Conservation (phyloP, 2,329 filamentous ascomycete species). For the Fusarium brevicatenulatum region DNA sequence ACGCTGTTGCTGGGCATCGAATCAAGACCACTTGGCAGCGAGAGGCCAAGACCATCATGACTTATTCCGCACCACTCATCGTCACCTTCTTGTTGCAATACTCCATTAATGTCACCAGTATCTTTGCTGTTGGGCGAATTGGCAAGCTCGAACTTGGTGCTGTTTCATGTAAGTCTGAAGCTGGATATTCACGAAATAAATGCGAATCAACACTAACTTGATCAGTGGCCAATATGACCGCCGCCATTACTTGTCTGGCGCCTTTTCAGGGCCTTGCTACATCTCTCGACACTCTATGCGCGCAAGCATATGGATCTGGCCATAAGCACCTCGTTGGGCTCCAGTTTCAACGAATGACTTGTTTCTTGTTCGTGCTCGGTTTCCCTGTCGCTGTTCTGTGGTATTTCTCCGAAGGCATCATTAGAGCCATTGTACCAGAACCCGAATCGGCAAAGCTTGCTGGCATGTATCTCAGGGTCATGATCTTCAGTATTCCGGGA, state of each 20-base stretch:
- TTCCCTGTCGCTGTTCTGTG: constrained; percentile 79
- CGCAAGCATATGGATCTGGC: constrained; percentile 93
- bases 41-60: constrained; percentile 81
- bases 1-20: constrained; percentile 80
- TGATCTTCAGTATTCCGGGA: constrained; percentile 78
- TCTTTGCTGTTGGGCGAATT: constrained; percentile 81
- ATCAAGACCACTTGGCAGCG: constrained; percentile 93
- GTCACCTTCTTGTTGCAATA: constrained; percentile 82
- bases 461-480: constrained; percentile 76
- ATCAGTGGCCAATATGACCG: constrained; percentile 73
- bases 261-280: constrained; percentile 89
- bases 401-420: constrained; percentile 72
- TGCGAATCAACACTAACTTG: constrained; percentile 15
- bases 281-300: constrained; percentile 89
- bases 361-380: constrained; percentile 77
- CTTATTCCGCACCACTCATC: constrained; percentile 77
- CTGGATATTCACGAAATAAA: background rate
- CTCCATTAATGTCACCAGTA: constrained; percentile 82
- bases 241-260: constrained; percentile 80
- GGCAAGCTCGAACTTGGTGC: constrained; percentile 69
- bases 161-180: constrained; percentile 51
- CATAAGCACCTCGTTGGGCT: constrained; percentile 87
- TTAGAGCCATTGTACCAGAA: constrained; percentile 59
- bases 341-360: constrained; percentile 84
- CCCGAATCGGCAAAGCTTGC: constrained; percentile 74